phyloP scores from a whole-genome alignment of 2,329 filamentous ascomycete genomes.

The Ceratocystis variospora region DNA sequence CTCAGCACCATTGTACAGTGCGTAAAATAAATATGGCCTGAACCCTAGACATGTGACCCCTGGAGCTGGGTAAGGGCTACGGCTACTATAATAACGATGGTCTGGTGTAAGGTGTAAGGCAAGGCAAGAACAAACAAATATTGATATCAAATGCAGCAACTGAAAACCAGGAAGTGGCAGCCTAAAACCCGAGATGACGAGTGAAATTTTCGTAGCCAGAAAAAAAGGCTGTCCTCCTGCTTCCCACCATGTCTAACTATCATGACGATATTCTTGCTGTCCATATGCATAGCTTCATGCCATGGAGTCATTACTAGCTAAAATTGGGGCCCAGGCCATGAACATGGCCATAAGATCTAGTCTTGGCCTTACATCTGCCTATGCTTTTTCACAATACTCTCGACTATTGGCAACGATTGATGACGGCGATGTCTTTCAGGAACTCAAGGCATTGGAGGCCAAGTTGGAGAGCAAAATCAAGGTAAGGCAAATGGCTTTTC shows the following conservation, averaged over 20 bases:
- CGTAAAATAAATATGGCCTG: not conserved
- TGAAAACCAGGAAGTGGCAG: not conserved
- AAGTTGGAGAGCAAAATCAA: constrained; percentile 72
- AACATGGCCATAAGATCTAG: constrained; percentile 86
- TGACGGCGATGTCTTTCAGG: constrained; percentile 50
- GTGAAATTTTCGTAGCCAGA: not conserved
- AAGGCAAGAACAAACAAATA: not conserved
- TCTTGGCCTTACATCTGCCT: constrained; percentile 70
- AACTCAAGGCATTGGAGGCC: constrained; percentile 58
- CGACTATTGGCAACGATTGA: constrained; percentile 66
- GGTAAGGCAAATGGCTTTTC: not conserved
- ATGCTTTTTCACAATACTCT: constrained; percentile 70
- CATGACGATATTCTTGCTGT: not conserved
- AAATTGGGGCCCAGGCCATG: constrained; percentile 56
- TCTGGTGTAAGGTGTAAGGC: not conserved
- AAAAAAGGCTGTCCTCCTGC: not conserved
- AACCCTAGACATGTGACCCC: not conserved
- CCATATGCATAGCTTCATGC: not conserved
- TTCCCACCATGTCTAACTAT: not conserved
- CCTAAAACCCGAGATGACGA: not conserved
- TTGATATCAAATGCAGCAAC: not conserved
- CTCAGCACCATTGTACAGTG: not conserved
- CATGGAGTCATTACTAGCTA: constrained; percentile 56
- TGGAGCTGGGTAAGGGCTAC: not conserved
- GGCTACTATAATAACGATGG: not conserved